Percentiles rank a stretch among this genome's conserved stretches.
Conservation (phyloP, 129 eudicot genomes). For the Glebionis coronaria region DNA sequence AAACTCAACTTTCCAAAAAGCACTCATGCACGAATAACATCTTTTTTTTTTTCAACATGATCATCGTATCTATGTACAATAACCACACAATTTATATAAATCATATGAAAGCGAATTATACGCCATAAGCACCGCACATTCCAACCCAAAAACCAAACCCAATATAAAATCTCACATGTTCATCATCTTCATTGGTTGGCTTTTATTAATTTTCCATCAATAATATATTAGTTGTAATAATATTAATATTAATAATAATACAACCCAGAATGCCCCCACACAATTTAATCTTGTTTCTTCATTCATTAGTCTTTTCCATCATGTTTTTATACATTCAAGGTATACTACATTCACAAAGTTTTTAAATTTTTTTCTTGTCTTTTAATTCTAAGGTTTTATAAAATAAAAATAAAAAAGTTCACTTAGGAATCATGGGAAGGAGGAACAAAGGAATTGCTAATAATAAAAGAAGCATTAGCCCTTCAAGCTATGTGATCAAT, state of each 20-base stretch:
- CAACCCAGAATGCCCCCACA: conserved; percentile 33
- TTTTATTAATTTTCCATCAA: too few relatives aligned
- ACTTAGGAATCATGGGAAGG: conserved; percentile 50
- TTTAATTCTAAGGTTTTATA: conserved; percentile 1
- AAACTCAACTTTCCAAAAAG: too few relatives aligned
- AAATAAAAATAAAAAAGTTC: background rate
- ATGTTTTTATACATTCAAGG: conserved; percentile 30
- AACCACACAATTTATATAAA: conserved; percentile 29
- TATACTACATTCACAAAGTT: background rate
- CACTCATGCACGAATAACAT: too few relatives aligned
- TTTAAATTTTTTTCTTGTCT: background rate
- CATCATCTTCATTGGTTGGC: background rate
- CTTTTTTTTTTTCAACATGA: too few relatives aligned
- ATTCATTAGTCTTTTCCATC: conserved; percentile 30
- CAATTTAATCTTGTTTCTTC: conserved; percentile 34
- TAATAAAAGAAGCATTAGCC: conserved; percentile 37
- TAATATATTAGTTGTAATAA: too few relatives aligned
- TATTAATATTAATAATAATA: too few relatives aligned
- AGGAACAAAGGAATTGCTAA: conserved; percentile 38
- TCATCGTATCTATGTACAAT: background rate
- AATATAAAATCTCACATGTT: background rate
- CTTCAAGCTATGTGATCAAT: conserved; percentile 40
- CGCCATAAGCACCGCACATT: conserved; percentile 35
- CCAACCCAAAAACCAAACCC: conserved; percentile 1
- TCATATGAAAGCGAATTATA: conserved; percentile 32